These are phyloP conservation scores for Dryadomyces quercus-mongolicae DNA, from an alignment of 2,329 filamentous ascomycete species.

Conservation along the genomic window DNA sequence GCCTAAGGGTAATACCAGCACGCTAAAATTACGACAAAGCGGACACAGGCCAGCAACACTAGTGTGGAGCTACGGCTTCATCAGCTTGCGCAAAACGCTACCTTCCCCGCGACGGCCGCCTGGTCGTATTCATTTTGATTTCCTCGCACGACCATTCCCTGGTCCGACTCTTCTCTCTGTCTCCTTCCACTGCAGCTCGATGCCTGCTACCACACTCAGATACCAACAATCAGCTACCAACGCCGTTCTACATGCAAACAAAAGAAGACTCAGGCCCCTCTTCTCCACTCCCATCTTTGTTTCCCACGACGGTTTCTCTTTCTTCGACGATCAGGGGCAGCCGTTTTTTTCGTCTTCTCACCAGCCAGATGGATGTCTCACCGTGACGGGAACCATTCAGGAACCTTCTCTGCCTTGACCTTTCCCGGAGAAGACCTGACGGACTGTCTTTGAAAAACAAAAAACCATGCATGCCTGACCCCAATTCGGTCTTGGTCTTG, in stretches of 20 bases:
- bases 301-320: neutral
- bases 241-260: too few species aligned
- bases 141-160: too few species aligned
- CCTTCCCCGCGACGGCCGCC: slow-evolving; percentile 2
- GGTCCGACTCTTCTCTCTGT: too few species aligned
- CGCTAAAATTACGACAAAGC: slow-evolving; percentile 3
- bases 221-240: too few species aligned
- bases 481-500: neutral
- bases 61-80: neutral
- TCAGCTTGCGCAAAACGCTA: slow-evolving; percentile 2
- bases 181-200: too few species aligned
- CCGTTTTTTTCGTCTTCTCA: neutral
- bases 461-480: too few species aligned
- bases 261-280: too few species aligned
- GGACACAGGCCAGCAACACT: neutral
- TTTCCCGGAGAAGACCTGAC: too few species aligned
- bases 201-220: too few species aligned
- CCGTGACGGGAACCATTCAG: neutral
- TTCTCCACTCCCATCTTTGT: too few species aligned
- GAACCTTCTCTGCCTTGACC: neutral
- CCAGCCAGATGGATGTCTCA: neutral
- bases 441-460: too few species aligned
- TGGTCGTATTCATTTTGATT: neutral
- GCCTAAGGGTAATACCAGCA: neutral
- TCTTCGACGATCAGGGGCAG: neutral